Conservation (phyloP, 1,139 yeast species). For the Blastobotrys illinoisensis region DNA sequence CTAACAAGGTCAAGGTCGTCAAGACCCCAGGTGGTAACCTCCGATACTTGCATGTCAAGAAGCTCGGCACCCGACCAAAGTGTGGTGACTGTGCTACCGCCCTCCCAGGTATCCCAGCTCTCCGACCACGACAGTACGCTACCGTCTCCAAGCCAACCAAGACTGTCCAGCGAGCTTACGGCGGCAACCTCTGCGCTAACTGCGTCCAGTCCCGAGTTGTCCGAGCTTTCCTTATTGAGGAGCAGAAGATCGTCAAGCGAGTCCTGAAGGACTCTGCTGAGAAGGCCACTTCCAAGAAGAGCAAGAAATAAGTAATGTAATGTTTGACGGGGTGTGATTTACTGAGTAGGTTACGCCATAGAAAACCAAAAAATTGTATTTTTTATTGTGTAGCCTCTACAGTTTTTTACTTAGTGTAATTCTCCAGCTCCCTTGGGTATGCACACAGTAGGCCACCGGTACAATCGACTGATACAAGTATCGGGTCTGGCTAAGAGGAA, state of each 20-base stretch:
- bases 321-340: background rate
- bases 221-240: slow-evolving; percentile 99
- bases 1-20: slow-evolving; percentile 98
- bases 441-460: too few species aligned
- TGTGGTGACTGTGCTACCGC: slow-evolving; percentile 98
- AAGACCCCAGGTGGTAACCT: slow-evolving; percentile 99
- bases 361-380: background rate
- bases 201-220: slow-evolving; percentile 98
- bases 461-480: too few species aligned
- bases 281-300: slow-evolving; percentile 44
- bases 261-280: slow-evolving; percentile 93
- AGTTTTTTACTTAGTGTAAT: background rate
- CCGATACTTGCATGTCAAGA: slow-evolving; percentile 96
- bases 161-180: slow-evolving; percentile 99
- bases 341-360: background rate
- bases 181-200: slow-evolving; percentile 98
- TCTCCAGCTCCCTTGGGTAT: too few species aligned
- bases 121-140: slow-evolving; percentile 98
- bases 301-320: slow-evolving; percentile 17
- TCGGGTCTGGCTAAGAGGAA: too few species aligned
- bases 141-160: slow-evolving; percentile 91
- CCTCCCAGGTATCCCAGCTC: slow-evolving; percentile 81
- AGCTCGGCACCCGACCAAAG: slow-evolving; percentile 91
- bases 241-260: slow-evolving; percentile 99
- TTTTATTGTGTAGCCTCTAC: background rate